phyloP scores from a whole-genome alignment of 331 rosid species.

The Arachis monticola region DNA sequence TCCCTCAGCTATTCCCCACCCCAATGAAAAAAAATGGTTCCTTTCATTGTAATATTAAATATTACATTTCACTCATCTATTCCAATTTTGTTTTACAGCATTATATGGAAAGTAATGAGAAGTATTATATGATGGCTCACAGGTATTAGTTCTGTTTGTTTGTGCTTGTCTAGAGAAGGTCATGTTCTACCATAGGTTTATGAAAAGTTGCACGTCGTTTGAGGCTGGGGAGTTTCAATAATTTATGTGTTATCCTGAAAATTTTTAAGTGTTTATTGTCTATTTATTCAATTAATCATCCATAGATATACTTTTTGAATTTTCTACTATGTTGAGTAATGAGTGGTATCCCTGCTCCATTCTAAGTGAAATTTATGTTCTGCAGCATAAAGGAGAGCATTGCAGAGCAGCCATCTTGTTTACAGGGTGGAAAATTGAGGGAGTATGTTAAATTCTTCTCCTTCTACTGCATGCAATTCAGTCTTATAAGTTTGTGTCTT shows the following conservation, averaged over 20 bases:
- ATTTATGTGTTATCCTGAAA: slow-evolving; percentile 23
- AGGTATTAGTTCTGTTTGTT: slow-evolving; percentile 56
- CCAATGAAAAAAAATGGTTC: slow-evolving; percentile 1
- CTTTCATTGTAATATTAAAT: slow-evolving; percentile 30
- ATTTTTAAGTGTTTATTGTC: slow-evolving; percentile 8
- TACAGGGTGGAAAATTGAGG: slow-evolving; percentile 91
- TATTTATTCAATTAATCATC: slow-evolving; percentile 28
- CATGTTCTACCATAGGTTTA: slow-evolving; percentile 32
- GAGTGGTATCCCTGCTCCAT: slow-evolving; percentile 14
- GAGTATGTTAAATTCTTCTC: slow-evolving; percentile 67
- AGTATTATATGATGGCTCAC: slow-evolving; percentile 99
- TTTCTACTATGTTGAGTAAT: not conserved
- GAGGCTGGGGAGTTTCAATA: slow-evolving; percentile 2
- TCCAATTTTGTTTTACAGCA: slow-evolving; percentile 67
- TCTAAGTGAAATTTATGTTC: slow-evolving; percentile 24
- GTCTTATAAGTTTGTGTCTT: slow-evolving; percentile 9
- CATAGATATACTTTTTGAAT: slow-evolving; percentile 7
- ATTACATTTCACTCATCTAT: slow-evolving; percentile 30
- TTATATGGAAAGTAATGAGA: slow-evolving; percentile 98
- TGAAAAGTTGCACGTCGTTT: not conserved
- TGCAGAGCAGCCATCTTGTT: slow-evolving; percentile 82
- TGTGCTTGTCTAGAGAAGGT: slow-evolving; percentile 21
- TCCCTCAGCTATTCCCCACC: not conserved
- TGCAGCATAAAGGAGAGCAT: slow-evolving; percentile 94
- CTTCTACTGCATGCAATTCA: slow-evolving; percentile 27